A percentile compares a stretch with the other conserved stretches of the same genome.
These are phyloP conservation scores for Clonostachys rosea DNA, from an alignment of 2,329 filamentous ascomycete species.

Conservation along the genomic window DNA sequence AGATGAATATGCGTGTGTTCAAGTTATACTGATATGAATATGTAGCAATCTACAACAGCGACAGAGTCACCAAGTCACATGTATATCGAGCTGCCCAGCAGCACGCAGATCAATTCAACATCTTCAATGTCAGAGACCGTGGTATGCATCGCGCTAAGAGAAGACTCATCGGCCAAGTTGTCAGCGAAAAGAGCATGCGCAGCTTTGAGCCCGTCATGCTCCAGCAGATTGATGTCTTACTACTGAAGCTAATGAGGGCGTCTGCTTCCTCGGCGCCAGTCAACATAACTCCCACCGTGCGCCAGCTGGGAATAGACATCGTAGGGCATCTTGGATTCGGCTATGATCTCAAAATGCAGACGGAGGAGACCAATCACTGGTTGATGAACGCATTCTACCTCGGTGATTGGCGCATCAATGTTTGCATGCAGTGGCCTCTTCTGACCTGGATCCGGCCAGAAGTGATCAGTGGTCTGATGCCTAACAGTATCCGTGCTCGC, in stretches of 20 bases:
- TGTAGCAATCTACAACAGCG: not conserved
- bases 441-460: not conserved
- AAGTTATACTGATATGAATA: too few relatives aligned
- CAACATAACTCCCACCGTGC: not conserved
- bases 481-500: too few relatives aligned
- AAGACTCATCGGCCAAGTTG: conserved; percentile 1
- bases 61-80: not conserved
- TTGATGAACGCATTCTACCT: conserved; percentile 52
- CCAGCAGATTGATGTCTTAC: conserved; percentile 1
- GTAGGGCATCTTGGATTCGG: conserved; percentile 3
- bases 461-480: too few relatives aligned
- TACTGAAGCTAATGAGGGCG: not conserved
- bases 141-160: conserved; percentile 2
- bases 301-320: conserved; percentile 2
- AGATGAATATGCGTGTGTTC: too few relatives aligned
- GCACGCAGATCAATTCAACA: conserved; percentile 39
- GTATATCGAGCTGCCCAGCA: not conserved
- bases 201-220: conserved; percentile 5
- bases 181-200: conserved; percentile 5
- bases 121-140: conserved; percentile 3
- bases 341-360: conserved; percentile 3
- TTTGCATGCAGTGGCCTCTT: not conserved
- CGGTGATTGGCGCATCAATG: conserved; percentile 65
- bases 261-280: conserved; percentile 33
- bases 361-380: conserved; percentile 64